Evolutionary conservation across 345 rosid genomes (phyloP).

Genomic region (Eucalyptus regnans): DNA sequence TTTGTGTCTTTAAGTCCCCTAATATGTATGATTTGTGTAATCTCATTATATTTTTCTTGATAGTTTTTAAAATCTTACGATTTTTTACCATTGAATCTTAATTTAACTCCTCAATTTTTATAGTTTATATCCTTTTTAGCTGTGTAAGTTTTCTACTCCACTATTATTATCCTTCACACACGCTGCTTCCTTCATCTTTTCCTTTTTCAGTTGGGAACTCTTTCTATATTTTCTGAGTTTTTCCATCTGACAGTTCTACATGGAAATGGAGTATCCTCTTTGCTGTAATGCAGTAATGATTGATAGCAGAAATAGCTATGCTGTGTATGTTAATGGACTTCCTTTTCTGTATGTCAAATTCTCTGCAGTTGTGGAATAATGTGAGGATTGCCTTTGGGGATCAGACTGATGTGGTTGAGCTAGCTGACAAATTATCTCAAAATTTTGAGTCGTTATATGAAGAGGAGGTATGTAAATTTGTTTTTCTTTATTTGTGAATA

Average conservation of each 20-base stretch:
- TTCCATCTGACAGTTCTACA: neutral
- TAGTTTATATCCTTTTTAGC: neutral
- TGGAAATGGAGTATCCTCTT: neutral
- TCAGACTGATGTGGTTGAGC: slow-evolving; percentile 64
- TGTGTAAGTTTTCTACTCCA: neutral
- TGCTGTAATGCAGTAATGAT: neutral
- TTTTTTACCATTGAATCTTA: neutral
- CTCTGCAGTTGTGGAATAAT: slow-evolving; percentile 70
- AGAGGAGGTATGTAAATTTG: slow-evolving; percentile 50
- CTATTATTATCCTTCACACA: neutral
- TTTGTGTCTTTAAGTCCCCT: neutral
- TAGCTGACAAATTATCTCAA: slow-evolving; percentile 58
- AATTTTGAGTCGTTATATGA: slow-evolving; percentile 59
- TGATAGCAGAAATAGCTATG: neutral
- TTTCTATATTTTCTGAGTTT: neutral
- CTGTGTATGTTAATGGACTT: neutral
- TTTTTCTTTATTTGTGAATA: neutral
- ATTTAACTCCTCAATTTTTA: neutral
- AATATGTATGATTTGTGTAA: neutral
- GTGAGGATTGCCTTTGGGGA: slow-evolving; percentile 50
- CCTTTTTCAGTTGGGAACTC: neutral
- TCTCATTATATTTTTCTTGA: neutral
- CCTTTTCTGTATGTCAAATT: neutral
- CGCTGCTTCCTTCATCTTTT: neutral
- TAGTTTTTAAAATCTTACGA: neutral